Percentiles rank a stretch among this genome's conserved stretches.
Evolutionary conservation across 2,329 filamentous ascomycete genomes (phyloP).

Genomic region (Botrytis elliptica): DNA sequence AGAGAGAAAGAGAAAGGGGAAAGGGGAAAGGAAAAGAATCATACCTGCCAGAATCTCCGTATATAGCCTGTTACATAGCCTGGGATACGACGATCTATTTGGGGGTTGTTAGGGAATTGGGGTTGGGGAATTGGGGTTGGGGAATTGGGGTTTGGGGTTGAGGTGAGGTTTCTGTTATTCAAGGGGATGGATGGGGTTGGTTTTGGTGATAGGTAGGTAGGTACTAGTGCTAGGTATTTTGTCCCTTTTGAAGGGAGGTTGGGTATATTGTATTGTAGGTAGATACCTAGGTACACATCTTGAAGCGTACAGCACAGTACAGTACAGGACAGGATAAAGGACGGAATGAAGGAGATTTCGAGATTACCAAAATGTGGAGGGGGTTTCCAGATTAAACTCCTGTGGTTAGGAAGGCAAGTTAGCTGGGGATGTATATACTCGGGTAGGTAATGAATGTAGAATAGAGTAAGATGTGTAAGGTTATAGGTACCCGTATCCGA

Average conservation of each 20-base stretch:
- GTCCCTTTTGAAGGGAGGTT: neutral
- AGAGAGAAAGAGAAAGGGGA: too few relatives aligned
- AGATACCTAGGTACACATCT: neutral
- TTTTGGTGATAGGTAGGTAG: neutral
- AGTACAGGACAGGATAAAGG: neutral
- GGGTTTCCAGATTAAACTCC: constrained; percentile 97
- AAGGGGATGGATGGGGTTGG: neutral
- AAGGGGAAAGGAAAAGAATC: constrained; percentile 36
- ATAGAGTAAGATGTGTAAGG: too few relatives aligned
- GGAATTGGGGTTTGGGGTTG: neutral
- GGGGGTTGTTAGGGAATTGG: neutral
- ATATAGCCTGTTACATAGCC: constrained; percentile 95
- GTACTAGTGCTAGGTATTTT: neutral
- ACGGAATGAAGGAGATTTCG: neutral
- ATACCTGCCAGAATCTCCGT: constrained; percentile 94
- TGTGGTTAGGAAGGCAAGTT: constrained; percentile 39
- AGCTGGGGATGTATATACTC: neutral
- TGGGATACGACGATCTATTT: constrained; percentile 73
- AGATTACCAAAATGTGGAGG: constrained; percentile 93
- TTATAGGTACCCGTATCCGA: constrained; percentile 81
- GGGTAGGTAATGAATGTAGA: neutral
- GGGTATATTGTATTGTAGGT: neutral
- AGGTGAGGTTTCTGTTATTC: neutral
- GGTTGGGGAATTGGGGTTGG: neutral
- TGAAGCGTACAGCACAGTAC: neutral